Conservation (phyloP, 805 yeast species). For the Candida namnaoensis region DNA sequence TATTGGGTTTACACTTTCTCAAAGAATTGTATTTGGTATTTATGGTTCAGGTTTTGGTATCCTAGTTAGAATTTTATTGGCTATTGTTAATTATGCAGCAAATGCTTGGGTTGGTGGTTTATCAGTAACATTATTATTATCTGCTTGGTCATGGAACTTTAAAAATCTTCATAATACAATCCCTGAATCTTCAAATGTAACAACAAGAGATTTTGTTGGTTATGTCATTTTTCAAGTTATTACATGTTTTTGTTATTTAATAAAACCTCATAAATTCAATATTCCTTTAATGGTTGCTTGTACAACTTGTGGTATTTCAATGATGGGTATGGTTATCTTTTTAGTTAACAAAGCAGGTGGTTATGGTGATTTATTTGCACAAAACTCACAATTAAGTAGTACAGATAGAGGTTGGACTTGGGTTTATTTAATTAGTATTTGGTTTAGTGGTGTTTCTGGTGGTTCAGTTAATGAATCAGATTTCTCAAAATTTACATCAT, state of each 20-base stretch:
- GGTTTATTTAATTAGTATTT: slow-evolving; percentile 21
- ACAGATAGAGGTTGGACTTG: slow-evolving; percentile 20
- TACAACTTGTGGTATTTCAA: slow-evolving; percentile 16
- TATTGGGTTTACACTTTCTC: slow-evolving; percentile 36
- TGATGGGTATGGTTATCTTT: slow-evolving; percentile 23
- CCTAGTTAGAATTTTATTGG: slow-evolving; percentile 30
- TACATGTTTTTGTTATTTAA: slow-evolving; percentile 9
- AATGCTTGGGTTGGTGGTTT: slow-evolving; percentile 37
- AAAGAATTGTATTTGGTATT: slow-evolving; percentile 38
- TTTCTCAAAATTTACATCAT: slow-evolving; percentile 24
- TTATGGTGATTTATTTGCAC: slow-evolving; percentile 23
- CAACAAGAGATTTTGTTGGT: slow-evolving; percentile 19
- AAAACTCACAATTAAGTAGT: slow-evolving; percentile 20
- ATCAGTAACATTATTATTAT: slow-evolving; percentile 27
- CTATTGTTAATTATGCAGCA: slow-evolving; percentile 39
- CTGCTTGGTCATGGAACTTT: slow-evolving; percentile 24
- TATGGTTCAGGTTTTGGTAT: slow-evolving; percentile 34
- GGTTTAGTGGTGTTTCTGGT: slow-evolving; percentile 23
- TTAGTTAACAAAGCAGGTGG: slow-evolving; percentile 24
- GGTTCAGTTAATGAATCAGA: slow-evolving; percentile 27
- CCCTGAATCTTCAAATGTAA: slow-evolving; percentile 7
- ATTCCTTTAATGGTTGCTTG: slow-evolving; percentile 14
- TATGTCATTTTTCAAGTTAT: slow-evolving; percentile 29
- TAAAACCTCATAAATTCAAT: slow-evolving; percentile 18
- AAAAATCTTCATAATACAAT: not conserved